Evolutionary conservation across 768 basidiomycete species (phyloP).

Genomic region (Crepidotus variabilis): DNA sequence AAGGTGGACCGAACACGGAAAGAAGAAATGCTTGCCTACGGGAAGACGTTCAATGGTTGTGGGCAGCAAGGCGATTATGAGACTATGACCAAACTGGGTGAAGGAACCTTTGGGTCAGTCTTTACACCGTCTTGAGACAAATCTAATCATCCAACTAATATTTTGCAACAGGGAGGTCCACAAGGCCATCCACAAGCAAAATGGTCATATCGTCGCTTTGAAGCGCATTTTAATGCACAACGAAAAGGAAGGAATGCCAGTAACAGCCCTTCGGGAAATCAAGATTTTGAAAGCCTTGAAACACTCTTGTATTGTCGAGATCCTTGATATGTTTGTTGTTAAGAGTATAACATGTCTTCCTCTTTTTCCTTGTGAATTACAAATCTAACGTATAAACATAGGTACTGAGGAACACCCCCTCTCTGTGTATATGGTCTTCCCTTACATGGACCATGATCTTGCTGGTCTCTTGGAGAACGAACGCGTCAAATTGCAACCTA

Average conservation of each 20-base stretch:
- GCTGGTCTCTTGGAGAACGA: constrained; percentile 93
- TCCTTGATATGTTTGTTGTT: constrained; percentile 91
- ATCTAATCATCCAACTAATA: constrained; percentile 7
- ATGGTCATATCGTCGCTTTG: constrained; percentile 69
- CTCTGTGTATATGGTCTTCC: constrained; percentile 98
- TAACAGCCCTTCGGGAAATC: constrained; percentile 95
- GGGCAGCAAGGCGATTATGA: constrained; percentile 75
- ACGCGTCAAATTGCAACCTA: constrained; percentile 74
- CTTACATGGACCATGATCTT: constrained; percentile 99
- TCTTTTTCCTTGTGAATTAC: neutral
- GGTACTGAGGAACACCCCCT: constrained; percentile 69
- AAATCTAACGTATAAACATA: constrained; percentile 18
- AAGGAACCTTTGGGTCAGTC: constrained; percentile 93
- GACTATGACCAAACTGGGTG: constrained; percentile 83
- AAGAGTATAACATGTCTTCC: constrained; percentile 46
- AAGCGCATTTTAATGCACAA: constrained; percentile 97
- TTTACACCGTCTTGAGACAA: neutral
- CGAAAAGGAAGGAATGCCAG: constrained; percentile 95
- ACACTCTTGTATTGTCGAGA: constrained; percentile 82
- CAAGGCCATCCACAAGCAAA: constrained; percentile 69
- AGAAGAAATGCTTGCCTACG: constrained; percentile 67
- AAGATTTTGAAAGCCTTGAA: constrained; percentile 89
- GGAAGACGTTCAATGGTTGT: constrained; percentile 64
- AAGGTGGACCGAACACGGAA: constrained; percentile 50
- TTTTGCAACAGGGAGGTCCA: constrained; percentile 71